Evolutionary conservation across 495 filamentous ascomycete species (phyloP).

Genomic region (Aspergillus affinis): DNA sequence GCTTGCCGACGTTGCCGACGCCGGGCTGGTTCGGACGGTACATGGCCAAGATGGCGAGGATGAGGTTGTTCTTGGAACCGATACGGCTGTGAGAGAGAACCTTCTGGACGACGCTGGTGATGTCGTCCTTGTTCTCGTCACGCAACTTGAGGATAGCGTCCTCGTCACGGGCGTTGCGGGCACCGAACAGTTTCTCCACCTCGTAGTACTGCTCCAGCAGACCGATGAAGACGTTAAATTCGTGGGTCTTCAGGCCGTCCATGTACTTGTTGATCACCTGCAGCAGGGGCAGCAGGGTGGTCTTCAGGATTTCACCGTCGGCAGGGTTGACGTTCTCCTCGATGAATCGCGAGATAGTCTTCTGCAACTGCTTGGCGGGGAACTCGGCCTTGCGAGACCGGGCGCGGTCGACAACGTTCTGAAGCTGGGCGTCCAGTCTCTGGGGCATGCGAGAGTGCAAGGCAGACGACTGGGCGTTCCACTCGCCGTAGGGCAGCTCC

Average conservation of each 20-base stretch:
- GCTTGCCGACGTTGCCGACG: slow-evolving; percentile 80
- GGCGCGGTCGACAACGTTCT: slow-evolving; percentile 80
- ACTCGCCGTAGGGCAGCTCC: slow-evolving; percentile 94
- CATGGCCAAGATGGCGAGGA: slow-evolving; percentile 88
- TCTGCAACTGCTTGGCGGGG: slow-evolving; percentile 82
- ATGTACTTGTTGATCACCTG: slow-evolving; percentile 79
- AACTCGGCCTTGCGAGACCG: slow-evolving; percentile 78
- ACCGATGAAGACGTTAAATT: slow-evolving; percentile 77
- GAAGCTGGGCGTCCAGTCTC: slow-evolving; percentile 79
- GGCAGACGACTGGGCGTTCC: slow-evolving; percentile 90
- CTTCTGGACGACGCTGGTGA: slow-evolving; percentile 74
- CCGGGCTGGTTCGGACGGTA: slow-evolving; percentile 94
- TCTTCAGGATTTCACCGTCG: slow-evolving; percentile 70
- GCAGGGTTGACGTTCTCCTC: slow-evolving; percentile 75
- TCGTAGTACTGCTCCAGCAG: slow-evolving; percentile 78
- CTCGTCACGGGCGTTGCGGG: slow-evolving; percentile 81
- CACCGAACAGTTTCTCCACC: slow-evolving; percentile 84
- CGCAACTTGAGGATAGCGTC: slow-evolving; percentile 91
- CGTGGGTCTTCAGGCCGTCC: slow-evolving; percentile 88
- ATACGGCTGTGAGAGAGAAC: slow-evolving; percentile 93
- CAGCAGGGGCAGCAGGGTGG: slow-evolving; percentile 72
- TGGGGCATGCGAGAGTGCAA: slow-evolving; percentile 95
- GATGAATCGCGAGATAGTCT: slow-evolving; percentile 81
- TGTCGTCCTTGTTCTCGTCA: slow-evolving; percentile 94
- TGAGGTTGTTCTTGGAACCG: slow-evolving; percentile 89